Percentiles rank a stretch among this genome's conserved stretches.
These are phyloP conservation scores for Amanita phalloides DNA, from an alignment of 768 basidiomycete species.

Conservation along the genomic window DNA sequence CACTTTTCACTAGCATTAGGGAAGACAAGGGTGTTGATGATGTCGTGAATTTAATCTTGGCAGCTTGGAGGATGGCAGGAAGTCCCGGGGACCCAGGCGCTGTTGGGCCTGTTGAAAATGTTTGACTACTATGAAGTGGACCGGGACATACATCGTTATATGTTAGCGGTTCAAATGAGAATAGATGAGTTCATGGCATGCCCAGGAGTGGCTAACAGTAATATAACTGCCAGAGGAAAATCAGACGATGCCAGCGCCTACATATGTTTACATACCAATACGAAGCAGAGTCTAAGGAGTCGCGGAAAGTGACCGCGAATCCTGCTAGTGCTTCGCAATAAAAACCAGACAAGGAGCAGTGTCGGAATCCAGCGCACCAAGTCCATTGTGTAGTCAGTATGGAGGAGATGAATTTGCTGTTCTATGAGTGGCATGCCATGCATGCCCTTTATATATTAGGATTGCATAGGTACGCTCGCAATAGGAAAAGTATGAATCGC, in stretches of 20 bases:
- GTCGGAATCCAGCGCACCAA: constrained; percentile 4
- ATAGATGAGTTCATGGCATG: no score
- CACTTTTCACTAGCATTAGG: constrained; percentile 81
- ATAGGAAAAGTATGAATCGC: neutral
- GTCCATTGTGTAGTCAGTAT: neutral
- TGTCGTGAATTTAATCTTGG: constrained; percentile 68
- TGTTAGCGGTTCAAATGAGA: neutral
- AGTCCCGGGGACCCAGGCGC: constrained; percentile 53
- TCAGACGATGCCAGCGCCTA: no score
- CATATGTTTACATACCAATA: neutral
- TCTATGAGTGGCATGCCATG: neutral
- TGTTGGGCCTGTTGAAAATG: constrained; percentile 24
- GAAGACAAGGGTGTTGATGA: constrained; percentile 72
- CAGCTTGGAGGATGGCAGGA: constrained; percentile 82
- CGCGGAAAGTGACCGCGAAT: constrained; percentile 5
- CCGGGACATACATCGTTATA: neutral
- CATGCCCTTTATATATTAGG: neutral
- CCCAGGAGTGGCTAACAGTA: no score
- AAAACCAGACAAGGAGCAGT: constrained; percentile 4
- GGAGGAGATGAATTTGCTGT: neutral
- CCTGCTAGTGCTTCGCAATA: constrained; percentile 2
- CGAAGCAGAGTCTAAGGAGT: constrained; percentile 10
- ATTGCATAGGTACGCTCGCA: neutral
- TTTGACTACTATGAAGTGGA: neutral
- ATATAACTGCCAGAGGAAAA: no score